Evolutionary conservation across 805 yeast genomes (phyloP).

Genomic region (Metschnikowia picachoensis): DNA sequence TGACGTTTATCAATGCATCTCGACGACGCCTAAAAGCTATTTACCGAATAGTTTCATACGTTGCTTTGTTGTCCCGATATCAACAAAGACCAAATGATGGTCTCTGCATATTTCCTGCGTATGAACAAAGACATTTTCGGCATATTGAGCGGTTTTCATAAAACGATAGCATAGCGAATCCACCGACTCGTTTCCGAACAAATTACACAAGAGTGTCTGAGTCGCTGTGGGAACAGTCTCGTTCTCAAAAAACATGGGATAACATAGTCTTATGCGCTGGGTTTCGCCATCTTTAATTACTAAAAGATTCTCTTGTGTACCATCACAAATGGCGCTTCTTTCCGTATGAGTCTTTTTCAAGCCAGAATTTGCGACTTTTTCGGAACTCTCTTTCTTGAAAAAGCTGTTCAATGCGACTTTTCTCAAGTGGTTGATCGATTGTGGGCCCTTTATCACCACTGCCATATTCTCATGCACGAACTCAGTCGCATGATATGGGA

Average conservation of each 20-base stretch:
- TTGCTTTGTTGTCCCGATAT: conserved; percentile 42
- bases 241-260: conserved; percentile 32
- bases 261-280: conserved; percentile 39
- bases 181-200: conserved; percentile 60
- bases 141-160: conserved; percentile 26
- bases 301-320: background rate
- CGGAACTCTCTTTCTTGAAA: background rate
- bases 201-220: conserved; percentile 47
- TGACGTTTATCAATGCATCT: too few relatives aligned
- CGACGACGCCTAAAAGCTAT: too few relatives aligned
- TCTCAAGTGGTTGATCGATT: conserved; percentile 54
- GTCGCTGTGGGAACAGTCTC: conserved; percentile 20
- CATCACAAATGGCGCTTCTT: background rate
- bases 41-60: conserved; percentile 48
- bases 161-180: conserved; percentile 47
- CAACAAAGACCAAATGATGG: conserved; percentile 45
- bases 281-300: conserved; percentile 8
- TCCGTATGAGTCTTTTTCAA: background rate
- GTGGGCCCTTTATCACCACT: conserved; percentile 62
- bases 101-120: conserved; percentile 34
- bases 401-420: conserved; percentile 45
- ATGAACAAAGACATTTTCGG: conserved; percentile 40
- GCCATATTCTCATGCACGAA: conserved; percentile 50
- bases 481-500: conserved; percentile 40
- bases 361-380: background rate